Conservation (phyloP, 306 rosid species). For the Astragalus membranaceus region DNA sequence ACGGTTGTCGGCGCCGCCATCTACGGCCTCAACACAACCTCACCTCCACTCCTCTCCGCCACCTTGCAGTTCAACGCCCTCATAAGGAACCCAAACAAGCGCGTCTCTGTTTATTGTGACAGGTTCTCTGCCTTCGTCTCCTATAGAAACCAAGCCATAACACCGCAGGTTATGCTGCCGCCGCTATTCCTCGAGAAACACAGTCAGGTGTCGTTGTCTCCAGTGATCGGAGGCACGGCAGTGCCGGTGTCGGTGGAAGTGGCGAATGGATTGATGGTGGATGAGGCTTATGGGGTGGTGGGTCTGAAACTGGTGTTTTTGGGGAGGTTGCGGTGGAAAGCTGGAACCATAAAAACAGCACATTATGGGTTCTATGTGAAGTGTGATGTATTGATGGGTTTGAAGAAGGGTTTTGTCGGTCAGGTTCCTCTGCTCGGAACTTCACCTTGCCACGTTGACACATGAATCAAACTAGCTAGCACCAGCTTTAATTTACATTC, state of each 20-base stretch:
- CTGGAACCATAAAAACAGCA: slow-evolving; percentile 40
- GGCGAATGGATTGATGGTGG: slow-evolving; percentile 44
- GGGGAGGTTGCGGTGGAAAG: slow-evolving; percentile 80
- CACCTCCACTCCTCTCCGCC: slow-evolving; percentile 43
- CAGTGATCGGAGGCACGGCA: slow-evolving; percentile 59
- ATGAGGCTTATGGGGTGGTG: slow-evolving; percentile 60
- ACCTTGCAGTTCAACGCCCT: slow-evolving; percentile 73
- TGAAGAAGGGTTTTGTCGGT: slow-evolving; percentile 66
- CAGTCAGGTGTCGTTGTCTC: slow-evolving; percentile 55
- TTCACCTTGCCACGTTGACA: slow-evolving; percentile 56
- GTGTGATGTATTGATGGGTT: slow-evolving; percentile 62
- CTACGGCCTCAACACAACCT: slow-evolving; percentile 54
- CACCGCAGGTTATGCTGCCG: slow-evolving; percentile 53
- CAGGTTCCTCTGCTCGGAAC: slow-evolving; percentile 64
- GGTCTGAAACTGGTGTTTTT: slow-evolving; percentile 43
- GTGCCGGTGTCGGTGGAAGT: slow-evolving; percentile 63
- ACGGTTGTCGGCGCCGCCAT: slow-evolving; percentile 54
- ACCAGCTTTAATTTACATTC: background rate
- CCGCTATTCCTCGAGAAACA: slow-evolving; percentile 40
- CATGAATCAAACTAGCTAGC: slow-evolving; percentile 21
- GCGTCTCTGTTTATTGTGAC: slow-evolving; percentile 60
- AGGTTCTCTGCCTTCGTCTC: slow-evolving; percentile 44
- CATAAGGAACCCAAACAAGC: slow-evolving; percentile 70
- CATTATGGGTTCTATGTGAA: slow-evolving; percentile 53
- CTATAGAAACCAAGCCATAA: slow-evolving; percentile 63